Base-by-base conservation (phyloP, 805 yeast species). In the Starmerella etchellsii region DNA sequence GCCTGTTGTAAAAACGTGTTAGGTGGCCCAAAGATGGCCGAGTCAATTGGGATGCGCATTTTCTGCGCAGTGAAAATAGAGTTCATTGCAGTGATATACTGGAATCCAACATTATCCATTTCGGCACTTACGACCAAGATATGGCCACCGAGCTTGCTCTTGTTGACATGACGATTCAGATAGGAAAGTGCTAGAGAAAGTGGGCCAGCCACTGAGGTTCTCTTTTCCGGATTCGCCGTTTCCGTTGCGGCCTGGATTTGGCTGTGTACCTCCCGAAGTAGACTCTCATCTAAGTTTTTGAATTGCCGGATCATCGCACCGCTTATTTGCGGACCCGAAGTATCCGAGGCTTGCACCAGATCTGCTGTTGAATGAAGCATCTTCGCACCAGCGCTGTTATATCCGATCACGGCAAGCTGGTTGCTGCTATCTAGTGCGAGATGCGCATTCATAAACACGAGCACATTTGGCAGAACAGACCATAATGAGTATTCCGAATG, bases 41-140 rank as follows among this genome's bases (percentile, higher is more conserved):
- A 87, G 59, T 91, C 97, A 19, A 91, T 76, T 2, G 95, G 81
- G 15, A 87, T 74, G 52, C 76, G 78, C 51, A 57, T 72, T 59
- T 87, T 88, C 51, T 91, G 95, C 0, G 97, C 95, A 0, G 96
- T 88, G 62, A 91, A 91, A 24, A 91, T 88, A 44, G 91, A 71
- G 60, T 91, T 91, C 97, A 91, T 91, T 33, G 84, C 77, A 4
- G 96, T 81, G 33, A 88, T 82, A 58, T 91, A 93, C 43, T 82
- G 83, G 39, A 83, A 66, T 4, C 84, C 74, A 41, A 74, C 76
- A 52, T 83, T 85, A 47, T 76, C 83, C 8, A 40, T 43, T 48
- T 78, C 74, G 21, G 84, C 70, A 44, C 76, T 74, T 3, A 81
- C 57, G 11, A 78, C 68, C 44, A 81, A 52, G 6, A 80, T 63